Conservation (phyloP, 768 basidiomycete genomes). For the Suillus fuscotomentosus region DNA sequence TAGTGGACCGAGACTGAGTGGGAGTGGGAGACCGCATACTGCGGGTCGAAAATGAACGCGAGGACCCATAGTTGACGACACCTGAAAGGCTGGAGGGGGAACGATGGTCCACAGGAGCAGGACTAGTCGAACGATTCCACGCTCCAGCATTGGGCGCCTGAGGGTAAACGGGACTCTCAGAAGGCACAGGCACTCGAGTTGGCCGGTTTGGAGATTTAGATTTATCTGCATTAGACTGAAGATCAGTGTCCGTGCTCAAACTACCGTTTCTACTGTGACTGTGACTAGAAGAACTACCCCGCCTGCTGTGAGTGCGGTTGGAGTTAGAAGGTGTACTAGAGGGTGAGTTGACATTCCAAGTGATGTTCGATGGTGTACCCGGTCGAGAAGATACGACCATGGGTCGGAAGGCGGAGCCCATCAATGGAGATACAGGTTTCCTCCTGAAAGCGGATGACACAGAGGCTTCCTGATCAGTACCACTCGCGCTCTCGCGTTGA, state of each 20-base stretch:
- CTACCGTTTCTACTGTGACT: slow-evolving; percentile 59
- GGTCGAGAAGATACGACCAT: slow-evolving; percentile 52
- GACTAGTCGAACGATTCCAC: slow-evolving; percentile 30
- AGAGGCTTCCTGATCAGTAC: slow-evolving; percentile 40
- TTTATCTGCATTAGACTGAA: slow-evolving; percentile 27
- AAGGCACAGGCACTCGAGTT: slow-evolving; percentile 53
- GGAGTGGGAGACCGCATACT: slow-evolving; percentile 63
- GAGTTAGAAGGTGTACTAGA: slow-evolving; percentile 19
- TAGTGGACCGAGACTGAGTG: slow-evolving; percentile 61
- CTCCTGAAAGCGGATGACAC: slow-evolving; percentile 56
- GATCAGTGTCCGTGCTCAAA: slow-evolving; percentile 41
- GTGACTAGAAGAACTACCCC: slow-evolving; percentile 36
- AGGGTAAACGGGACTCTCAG: slow-evolving; percentile 57
- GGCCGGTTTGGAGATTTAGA: slow-evolving; percentile 47
- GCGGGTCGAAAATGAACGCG: slow-evolving; percentile 38
- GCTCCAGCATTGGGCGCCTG: slow-evolving; percentile 16
- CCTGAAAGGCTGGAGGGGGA: slow-evolving; percentile 50
- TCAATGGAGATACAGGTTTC: slow-evolving; percentile 72
- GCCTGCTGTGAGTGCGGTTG: slow-evolving; percentile 31
- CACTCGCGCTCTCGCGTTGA: slow-evolving; percentile 34
- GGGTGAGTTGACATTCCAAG: slow-evolving; percentile 54
- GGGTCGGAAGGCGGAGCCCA: slow-evolving; percentile 58
- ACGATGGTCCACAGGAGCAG: slow-evolving; percentile 35
- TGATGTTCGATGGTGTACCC: slow-evolving; percentile 70
- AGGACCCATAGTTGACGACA: slow-evolving; percentile 45